These are phyloP conservation scores for Erodium trifolium DNA, from an alignment of 441 rosid species.

Conservation along the genomic window DNA sequence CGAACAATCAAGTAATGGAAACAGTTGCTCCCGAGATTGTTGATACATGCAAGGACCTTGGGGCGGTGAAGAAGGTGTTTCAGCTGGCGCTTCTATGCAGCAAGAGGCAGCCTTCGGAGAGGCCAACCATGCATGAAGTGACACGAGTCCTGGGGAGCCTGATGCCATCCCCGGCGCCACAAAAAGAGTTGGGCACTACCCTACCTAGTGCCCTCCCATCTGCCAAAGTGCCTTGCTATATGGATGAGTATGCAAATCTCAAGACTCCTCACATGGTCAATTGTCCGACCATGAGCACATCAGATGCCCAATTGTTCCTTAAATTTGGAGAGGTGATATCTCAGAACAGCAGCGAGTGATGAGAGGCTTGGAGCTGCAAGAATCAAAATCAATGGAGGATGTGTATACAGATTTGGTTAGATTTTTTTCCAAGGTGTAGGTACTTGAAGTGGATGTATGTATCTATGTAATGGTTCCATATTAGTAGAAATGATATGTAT, in stretches of 20 bases:
- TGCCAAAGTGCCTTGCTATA: constrained; percentile 45
- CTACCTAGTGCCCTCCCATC: constrained; percentile 21
- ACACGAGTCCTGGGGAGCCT: constrained; percentile 73
- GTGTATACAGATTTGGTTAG: constrained; percentile 23
- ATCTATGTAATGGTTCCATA: not conserved
- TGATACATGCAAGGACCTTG: constrained; percentile 69
- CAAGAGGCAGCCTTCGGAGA: constrained; percentile 67
- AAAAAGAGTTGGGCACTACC: constrained; percentile 36
- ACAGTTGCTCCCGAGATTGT: constrained; percentile 67
- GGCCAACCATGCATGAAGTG: constrained; percentile 93
- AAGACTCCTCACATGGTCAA: constrained; percentile 75
- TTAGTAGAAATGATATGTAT: not conserved
- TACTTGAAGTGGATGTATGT: constrained; percentile 2
- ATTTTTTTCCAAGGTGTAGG: constrained; percentile 3
- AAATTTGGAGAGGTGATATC: constrained; percentile 93
- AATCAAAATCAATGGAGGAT: not conserved
- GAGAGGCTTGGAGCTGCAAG: constrained; percentile 14
- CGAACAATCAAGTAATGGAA: constrained; percentile 80
- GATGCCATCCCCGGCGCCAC: constrained; percentile 27
- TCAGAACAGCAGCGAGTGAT: constrained; percentile 40
- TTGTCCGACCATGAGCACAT: constrained; percentile 87
- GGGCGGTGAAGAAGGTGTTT: constrained; percentile 72
- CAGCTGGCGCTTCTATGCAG: constrained; percentile 86
- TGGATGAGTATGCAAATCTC: constrained; percentile 80
- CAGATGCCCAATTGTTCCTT: constrained; percentile 86